Percentiles rank a stretch among this genome's conserved stretches.
phyloP scores from a whole-genome alignment of 2,329 filamentous ascomycete species.

The Aspergillus pseudoterreus region DNA sequence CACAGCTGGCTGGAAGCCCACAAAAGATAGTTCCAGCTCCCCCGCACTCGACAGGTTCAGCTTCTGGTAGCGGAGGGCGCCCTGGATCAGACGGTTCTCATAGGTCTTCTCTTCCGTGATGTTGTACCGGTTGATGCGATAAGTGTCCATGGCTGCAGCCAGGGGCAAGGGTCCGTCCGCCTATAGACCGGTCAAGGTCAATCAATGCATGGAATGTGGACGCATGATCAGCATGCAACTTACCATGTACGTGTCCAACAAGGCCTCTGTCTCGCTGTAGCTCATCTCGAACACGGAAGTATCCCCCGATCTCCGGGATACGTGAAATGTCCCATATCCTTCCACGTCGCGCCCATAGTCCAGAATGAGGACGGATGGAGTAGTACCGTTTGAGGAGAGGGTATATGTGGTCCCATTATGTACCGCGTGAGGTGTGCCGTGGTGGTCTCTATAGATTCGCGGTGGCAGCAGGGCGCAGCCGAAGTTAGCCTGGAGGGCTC shows the following conservation, averaged over 20 bases:
- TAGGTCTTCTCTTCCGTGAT: slow-evolving; percentile 21
- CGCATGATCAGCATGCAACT: background rate
- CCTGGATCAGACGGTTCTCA: slow-evolving; percentile 35
- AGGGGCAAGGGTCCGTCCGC: slow-evolving; percentile 29
- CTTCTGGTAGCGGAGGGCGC: slow-evolving; percentile 37
- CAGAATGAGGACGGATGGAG: slow-evolving; percentile 4
- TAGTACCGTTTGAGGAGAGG: background rate
- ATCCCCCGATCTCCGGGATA: slow-evolving; percentile 4
- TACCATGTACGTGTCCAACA: slow-evolving; percentile 11
- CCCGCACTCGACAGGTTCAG: slow-evolving; percentile 32
- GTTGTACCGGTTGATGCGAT: slow-evolving; percentile 34
- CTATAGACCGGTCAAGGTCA: background rate
- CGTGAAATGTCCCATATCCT: slow-evolving; percentile 9
- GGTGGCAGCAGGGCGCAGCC: no score
- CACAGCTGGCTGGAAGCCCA: slow-evolving; percentile 27
- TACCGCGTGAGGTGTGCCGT: no score
- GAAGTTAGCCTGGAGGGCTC: no score
- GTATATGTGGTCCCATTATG: no score
- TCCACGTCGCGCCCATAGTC: slow-evolving; percentile 14
- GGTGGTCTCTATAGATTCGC: no score
- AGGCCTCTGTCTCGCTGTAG: slow-evolving; percentile 10
- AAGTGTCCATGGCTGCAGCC: slow-evolving; percentile 37
- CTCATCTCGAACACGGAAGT: slow-evolving; percentile 11
- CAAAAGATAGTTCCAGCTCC: slow-evolving; percentile 19
- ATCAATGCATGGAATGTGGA: background rate